Evolutionary conservation across 352 stramenopile species (phyloP).

Genomic region (Phytopythium oedochilum): DNA sequence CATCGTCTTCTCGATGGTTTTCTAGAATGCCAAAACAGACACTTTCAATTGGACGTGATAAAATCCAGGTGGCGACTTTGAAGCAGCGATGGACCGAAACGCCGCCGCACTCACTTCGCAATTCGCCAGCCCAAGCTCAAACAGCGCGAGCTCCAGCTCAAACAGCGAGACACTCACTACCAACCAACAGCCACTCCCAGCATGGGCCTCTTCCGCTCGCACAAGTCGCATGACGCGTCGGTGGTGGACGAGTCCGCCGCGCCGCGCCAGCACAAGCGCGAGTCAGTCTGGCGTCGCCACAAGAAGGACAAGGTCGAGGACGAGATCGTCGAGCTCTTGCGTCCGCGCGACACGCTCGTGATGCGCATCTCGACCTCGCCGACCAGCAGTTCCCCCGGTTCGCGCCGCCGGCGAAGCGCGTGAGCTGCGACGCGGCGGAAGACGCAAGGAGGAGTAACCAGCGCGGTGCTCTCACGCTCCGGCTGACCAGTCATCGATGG

Average conservation of each 20-base stretch:
- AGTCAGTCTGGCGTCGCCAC: conserved; percentile 16
- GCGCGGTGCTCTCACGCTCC: too few species aligned
- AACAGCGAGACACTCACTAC: background rate
- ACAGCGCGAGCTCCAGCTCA: conserved; percentile 5
- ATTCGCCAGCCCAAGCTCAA: conserved; percentile 10
- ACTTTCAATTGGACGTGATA: too few species aligned
- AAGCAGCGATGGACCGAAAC: too few species aligned
- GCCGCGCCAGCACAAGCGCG: background rate
- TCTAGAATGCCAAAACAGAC: too few species aligned
- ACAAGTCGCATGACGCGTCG: conserved; percentile 9
- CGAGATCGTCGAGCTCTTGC: conserved; percentile 30
- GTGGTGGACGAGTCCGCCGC: background rate
- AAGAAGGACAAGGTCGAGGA: conserved; percentile 6
- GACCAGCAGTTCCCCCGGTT: background rate
- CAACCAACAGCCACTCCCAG: background rate
- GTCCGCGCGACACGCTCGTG: conserved; percentile 34
- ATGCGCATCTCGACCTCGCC: conserved; percentile 9
- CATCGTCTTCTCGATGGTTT: too few species aligned
- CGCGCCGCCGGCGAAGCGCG: conserved; percentile 11
- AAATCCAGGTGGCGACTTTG: too few species aligned
- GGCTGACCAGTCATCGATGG: too few species aligned
- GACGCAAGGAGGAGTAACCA: background rate
- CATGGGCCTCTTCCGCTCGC: conserved; percentile 34
- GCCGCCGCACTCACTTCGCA: conserved; percentile 12
- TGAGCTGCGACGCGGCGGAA: background rate